Percentiles rank a stretch among this genome's conserved stretches.
phyloP scores from a whole-genome alignment of 2,329 filamentous ascomycete species.

The Aspergillus sp. region DNA sequence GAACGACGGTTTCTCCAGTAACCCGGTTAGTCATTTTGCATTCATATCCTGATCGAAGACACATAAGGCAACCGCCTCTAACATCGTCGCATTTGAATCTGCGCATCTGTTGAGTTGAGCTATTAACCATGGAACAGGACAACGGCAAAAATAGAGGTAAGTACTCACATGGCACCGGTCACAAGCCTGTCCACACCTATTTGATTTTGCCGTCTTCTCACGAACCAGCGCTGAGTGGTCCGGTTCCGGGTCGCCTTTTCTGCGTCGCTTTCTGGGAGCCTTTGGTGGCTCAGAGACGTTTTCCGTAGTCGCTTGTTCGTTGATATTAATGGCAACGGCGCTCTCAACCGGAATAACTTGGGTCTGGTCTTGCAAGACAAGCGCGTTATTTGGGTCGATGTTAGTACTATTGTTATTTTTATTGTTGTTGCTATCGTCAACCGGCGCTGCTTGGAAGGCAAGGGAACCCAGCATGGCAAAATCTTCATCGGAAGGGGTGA shows the following conservation, averaged over 20 bases:
- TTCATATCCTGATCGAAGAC: constrained; percentile 2
- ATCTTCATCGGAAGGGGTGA: too few species aligned
- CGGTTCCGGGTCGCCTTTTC: constrained; percentile 12
- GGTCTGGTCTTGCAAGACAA: too few species aligned
- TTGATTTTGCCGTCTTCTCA: constrained; percentile 10
- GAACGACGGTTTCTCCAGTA: constrained; percentile 12
- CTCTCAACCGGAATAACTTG: background rate
- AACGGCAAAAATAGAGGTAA: background rate
- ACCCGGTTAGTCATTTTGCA: constrained; percentile 21
- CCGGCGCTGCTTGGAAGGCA: background rate
- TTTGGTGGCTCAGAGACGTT: background rate
- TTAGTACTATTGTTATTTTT: background rate
- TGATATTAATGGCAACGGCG: background rate
- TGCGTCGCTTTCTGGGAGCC: background rate
- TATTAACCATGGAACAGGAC: background rate
- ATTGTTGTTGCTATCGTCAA: background rate
- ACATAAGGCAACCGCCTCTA: constrained; percentile 13
- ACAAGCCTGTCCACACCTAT: constrained; percentile 20
- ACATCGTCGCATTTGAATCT: constrained; percentile 15
- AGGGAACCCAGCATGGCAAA: background rate
- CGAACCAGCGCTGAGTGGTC: constrained; percentile 17
- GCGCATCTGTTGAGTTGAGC: background rate
- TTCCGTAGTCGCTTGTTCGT: background rate
- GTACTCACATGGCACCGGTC: constrained; percentile 23
- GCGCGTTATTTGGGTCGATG: background rate